Conservation (phyloP, 257 asterid genomes). For the Marsdenia floribunda region DNA sequence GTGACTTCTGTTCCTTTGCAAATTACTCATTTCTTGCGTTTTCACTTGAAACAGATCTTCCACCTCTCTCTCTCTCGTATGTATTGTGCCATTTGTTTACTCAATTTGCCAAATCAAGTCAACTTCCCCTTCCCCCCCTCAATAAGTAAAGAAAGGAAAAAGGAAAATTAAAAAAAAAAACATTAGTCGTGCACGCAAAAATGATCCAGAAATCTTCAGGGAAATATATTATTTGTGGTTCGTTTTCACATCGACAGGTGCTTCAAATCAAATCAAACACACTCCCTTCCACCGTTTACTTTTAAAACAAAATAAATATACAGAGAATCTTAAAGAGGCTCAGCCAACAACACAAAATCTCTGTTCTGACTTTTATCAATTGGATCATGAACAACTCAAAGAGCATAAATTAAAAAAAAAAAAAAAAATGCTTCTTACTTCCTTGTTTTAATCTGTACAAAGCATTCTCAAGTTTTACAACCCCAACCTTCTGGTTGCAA, state of each 20-base stretch:
- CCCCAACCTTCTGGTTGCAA: not conserved
- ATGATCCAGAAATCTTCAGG: not conserved
- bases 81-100: slow-evolving; percentile 1
- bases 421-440: not conserved
- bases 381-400: no score
- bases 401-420: no score
- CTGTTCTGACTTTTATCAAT: no score
- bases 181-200: slow-evolving; percentile 22
- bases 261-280: no score
- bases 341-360: no score
- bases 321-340: no score
- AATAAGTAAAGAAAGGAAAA: no score
- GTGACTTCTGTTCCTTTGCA: slow-evolving; percentile 51
- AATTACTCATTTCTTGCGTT: slow-evolving; percentile 19
- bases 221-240: not conserved
- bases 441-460: not conserved
- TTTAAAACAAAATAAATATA: not conserved
- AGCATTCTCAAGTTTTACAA: not conserved
- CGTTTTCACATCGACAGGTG: slow-evolving; percentile 3
- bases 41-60: not conserved
- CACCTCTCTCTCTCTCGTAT: not conserved
- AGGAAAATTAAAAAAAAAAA: not conserved
- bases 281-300: not conserved
- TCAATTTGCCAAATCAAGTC: slow-evolving; percentile 12
- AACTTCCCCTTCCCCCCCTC: not conserved